phyloP scores from a whole-genome alignment of 2,329 filamentous ascomycete genomes.

The Neofusicoccum umdonicola region DNA sequence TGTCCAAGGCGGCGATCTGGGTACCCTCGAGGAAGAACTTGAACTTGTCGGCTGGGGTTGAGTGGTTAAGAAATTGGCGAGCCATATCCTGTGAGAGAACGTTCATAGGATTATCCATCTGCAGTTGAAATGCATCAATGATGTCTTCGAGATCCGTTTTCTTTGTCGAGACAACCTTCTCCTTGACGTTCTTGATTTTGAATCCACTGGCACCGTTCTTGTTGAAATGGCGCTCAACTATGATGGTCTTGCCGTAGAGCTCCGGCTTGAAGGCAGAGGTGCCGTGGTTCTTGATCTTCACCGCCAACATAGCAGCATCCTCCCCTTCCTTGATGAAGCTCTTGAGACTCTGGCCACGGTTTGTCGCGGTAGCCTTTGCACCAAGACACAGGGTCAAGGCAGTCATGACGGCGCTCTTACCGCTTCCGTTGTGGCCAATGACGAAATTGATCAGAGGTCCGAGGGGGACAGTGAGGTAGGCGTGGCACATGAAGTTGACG shows the following conservation, averaged over 20 bases:
- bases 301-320: conserved; percentile 32
- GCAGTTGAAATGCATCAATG: conserved; percentile 85
- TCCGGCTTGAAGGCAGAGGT: conserved; percentile 80
- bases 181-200: conserved; percentile 75
- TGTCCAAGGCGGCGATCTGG: conserved; percentile 85
- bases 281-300: conserved; percentile 89
- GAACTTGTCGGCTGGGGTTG: conserved; percentile 82
- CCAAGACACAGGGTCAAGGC: conserved; percentile 93
- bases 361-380: conserved; percentile 88
- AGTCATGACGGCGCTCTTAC: conserved; percentile 93
- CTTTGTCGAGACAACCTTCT: conserved; percentile 73
- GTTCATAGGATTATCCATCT: conserved; percentile 96
- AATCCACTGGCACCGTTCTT: conserved; percentile 74
- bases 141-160: conserved; percentile 89
- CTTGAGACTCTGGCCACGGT: conserved; percentile 85
- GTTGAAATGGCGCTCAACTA: conserved; percentile 86
- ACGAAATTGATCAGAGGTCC: conserved; percentile 97
- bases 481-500: conserved; percentile 95
- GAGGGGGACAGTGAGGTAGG: conserved; percentile 75
- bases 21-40: conserved; percentile 95
- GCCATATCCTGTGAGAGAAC: conserved; percentile 94
- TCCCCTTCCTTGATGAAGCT: conserved; percentile 79
- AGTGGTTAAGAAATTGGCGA: conserved; percentile 84
- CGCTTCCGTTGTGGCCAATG: conserved; percentile 94
- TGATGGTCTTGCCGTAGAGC: conserved; percentile 78